Percentiles rank a stretch among this genome's conserved stretches.
Evolutionary conservation across 2,329 filamentous ascomycete species (phyloP).

Genomic region (Westerdykella aurantiaca): DNA sequence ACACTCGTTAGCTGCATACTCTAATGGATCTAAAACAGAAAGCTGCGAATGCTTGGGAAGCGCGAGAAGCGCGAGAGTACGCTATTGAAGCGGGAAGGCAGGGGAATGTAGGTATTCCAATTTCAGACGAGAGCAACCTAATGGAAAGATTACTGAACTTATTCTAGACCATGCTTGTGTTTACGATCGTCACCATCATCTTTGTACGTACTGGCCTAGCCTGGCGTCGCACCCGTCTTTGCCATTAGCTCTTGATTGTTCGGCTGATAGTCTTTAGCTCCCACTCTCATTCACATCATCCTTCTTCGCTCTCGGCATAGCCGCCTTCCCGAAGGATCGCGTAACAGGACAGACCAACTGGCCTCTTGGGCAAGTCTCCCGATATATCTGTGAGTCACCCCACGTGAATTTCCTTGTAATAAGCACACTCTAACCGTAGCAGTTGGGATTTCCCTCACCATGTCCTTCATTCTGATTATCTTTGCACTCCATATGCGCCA

Average conservation of each 20-base stretch:
- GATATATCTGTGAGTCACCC: background rate
- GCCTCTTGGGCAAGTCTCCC: background rate
- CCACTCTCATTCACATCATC: slow-evolving; percentile 12
- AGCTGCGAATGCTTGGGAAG: slow-evolving; percentile 13
- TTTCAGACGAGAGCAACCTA: too few relatives aligned
- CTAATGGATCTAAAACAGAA: slow-evolving; percentile 14
- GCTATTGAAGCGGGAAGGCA: slow-evolving; percentile 8
- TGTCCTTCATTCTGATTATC: slow-evolving; percentile 5
- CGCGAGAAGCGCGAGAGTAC: slow-evolving; percentile 7
- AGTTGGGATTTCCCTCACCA: slow-evolving; percentile 4
- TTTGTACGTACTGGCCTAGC: slow-evolving; percentile 1
- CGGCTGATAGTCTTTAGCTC: background rate
- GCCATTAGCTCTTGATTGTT: too few relatives aligned
- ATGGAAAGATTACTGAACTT: too few relatives aligned
- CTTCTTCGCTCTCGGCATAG: slow-evolving; percentile 9
- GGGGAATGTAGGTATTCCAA: slow-evolving; percentile 2
- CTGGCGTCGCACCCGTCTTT: too few relatives aligned
- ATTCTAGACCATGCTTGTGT: slow-evolving; percentile 7
- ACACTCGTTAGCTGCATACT: slow-evolving; percentile 6
- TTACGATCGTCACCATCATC: slow-evolving; percentile 10
- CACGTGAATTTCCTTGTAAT: too few relatives aligned
- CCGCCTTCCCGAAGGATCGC: slow-evolving; percentile 5
- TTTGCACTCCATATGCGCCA: slow-evolving; percentile 6
- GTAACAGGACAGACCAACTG: background rate
- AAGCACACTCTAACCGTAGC: too few relatives aligned